Conservation (phyloP, 257 asterid genomes). For the Gentiana macrophylla region DNA sequence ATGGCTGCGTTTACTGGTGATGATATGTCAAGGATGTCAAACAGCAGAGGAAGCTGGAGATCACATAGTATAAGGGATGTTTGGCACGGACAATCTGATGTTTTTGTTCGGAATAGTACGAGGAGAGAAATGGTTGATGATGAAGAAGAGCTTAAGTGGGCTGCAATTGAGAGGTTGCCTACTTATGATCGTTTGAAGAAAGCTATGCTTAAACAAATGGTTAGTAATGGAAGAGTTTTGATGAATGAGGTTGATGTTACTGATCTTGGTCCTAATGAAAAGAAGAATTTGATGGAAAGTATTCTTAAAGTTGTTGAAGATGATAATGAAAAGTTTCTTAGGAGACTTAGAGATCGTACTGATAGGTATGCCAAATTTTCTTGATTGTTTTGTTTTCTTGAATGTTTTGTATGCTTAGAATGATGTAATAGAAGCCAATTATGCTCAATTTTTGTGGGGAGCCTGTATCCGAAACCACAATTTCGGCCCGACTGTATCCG, state of each 20-base stretch:
- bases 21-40: conserved; percentile 35
- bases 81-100: conserved; percentile 55
- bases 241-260: conserved; percentile 50
- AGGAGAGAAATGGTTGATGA: conserved; percentile 51
- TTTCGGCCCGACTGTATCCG: too few relatives aligned
- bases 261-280: conserved; percentile 49
- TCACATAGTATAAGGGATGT: conserved; percentile 59
- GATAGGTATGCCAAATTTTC: conserved; percentile 36
- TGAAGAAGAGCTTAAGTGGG: conserved; percentile 81
- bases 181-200: conserved; percentile 64
- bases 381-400: too few relatives aligned
- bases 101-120: conserved; percentile 49
- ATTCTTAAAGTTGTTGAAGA: conserved; percentile 63
- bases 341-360: conserved; percentile 54
- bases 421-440: too few relatives aligned
- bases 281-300: conserved; percentile 52
- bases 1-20: conserved; percentile 39
- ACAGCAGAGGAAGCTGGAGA: conserved; percentile 51
- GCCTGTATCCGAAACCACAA: too few relatives aligned
- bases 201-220: conserved; percentile 55
- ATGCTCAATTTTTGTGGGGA: too few relatives aligned
- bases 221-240: conserved; percentile 40
- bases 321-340: conserved; percentile 57
- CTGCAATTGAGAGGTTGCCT: conserved; percentile 81
- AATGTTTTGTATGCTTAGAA: too few relatives aligned